Conservation (phyloP, 495 filamentous ascomycete genomes). For the Penicillium riverlandense region DNA sequence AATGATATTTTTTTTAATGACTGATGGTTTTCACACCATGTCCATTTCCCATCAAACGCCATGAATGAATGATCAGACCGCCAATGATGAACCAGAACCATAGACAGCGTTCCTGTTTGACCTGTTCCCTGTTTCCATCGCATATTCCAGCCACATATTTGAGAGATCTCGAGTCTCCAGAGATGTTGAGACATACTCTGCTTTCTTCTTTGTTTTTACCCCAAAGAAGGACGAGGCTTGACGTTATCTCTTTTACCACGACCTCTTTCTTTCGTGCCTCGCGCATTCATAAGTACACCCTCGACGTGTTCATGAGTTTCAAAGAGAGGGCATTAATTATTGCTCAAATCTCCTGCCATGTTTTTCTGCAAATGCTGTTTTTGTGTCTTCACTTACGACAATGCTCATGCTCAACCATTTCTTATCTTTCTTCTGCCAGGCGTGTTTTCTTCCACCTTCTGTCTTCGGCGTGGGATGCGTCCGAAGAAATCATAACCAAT, state of each 20-base stretch:
- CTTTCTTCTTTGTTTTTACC: not conserved
- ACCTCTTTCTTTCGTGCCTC: not conserved
- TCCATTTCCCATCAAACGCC: not conserved
- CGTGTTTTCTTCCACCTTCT: not conserved
- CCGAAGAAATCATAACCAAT: not conserved
- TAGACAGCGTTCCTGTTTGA: constrained; percentile 17
- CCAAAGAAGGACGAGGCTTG: not conserved
- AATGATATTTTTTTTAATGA: constrained; percentile 3
- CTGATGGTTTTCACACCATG: too few relatives aligned
- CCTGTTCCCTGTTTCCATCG: constrained; percentile 11
- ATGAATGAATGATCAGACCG: constrained; percentile 18
- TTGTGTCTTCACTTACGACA: not conserved
- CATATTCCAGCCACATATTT: not conserved
- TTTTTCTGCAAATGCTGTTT: not conserved
- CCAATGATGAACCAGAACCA: constrained; percentile 20
- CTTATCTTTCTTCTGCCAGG: not conserved
- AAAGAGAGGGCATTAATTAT: constrained; percentile 11
- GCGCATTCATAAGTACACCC: not conserved
- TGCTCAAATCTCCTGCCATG: not conserved
- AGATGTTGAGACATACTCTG: not conserved
- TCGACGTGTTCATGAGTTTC: constrained; percentile 15
- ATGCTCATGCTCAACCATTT: too few relatives aligned
- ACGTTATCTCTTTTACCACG: not conserved
- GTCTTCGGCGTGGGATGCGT: not conserved
- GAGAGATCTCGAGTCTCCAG: not conserved